Base-by-base conservation (phyloP, 306 rosid genomes). In the Prunus mume region DNA sequence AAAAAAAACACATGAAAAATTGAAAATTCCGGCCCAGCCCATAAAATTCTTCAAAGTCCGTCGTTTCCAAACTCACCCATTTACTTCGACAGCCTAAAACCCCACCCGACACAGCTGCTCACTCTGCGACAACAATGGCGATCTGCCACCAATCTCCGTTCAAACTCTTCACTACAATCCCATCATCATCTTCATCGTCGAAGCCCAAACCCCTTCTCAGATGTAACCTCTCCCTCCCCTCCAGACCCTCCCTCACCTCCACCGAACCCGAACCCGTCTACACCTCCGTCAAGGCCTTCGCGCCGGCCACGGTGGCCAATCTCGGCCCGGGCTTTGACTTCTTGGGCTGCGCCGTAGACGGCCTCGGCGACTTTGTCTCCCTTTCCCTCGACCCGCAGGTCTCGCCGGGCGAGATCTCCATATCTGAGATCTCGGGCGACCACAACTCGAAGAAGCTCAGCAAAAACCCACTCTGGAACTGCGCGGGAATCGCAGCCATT, bases 291-390 rank as follows among this genome's bases (percentile, higher is more conserved):
- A 85, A 87, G 79, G 68, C 96, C 62, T 95, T 95, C 72, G 96
- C 97, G 8, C 98, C 98, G 0, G 92, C 98, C 14, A 92, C 97
- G 0, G 83, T 95, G 1, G 96, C 98, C 12, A 89, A 92, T 68
- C 93, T 92, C 19, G 98, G 98, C 20, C 96, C 97, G 0, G 97
- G 98, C 11, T 95, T 90, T 52, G 97, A 95, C 82, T 92, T 92
- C 82, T 88, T 95, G 0, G 97, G 98, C 3, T 92, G 93, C 75
- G 96, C 96, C 12, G 90, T 95, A 3, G 93, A 95, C 10, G 93
- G 96, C 9, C 76, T 95, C 0, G 96, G 97, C 2, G 97, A 92
- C 83, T 83, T 71, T 2, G 96, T 95, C 45, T 85, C 98, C 9
- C 71, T 92, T 65, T 78, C 76, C 69, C 83, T 95, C 0, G 98